Percentiles rank a stretch among this genome's conserved stretches.
Evolutionary conservation across 768 basidiomycete genomes (phyloP).

Genomic region (Saitozyma sp.): DNA sequence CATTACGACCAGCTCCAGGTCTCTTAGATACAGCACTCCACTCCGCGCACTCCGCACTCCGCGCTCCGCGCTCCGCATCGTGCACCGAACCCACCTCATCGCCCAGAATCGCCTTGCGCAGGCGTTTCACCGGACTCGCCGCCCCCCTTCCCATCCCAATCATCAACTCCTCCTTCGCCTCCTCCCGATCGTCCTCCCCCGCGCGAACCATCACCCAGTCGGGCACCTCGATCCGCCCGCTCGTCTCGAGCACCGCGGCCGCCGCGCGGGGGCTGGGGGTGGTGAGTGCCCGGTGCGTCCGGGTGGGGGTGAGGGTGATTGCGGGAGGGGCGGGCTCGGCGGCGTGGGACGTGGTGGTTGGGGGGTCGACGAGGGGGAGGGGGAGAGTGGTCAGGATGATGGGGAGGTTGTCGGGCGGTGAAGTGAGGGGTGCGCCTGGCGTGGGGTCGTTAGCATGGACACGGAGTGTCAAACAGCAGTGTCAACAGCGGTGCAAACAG

Average conservation of each 20-base stretch:
- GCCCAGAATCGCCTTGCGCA: conserved; percentile 32
- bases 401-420: conserved; percentile 66
- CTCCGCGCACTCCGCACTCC: too few relatives aligned
- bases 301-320: conserved; percentile 53
- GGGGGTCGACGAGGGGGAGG: conserved; percentile 54
- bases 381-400: conserved; percentile 77
- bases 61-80: too few relatives aligned
- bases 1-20: background rate
- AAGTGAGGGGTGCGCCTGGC: conserved; percentile 63
- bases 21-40: background rate
- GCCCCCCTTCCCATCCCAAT: conserved; percentile 1
- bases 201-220: conserved; percentile 61
- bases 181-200: conserved; percentile 62
- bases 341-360: conserved; percentile 1
- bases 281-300: conserved; percentile 14
- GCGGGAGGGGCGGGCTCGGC: conserved; percentile 53
- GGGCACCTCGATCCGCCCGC: conserved; percentile 33
- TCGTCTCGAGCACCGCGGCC: conserved; percentile 44
- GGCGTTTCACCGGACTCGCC: conserved; percentile 15
- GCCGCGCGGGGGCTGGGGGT: conserved; percentile 44
- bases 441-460: too few relatives aligned
- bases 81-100: conserved; percentile 68
- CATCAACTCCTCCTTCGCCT: conserved; percentile 15
- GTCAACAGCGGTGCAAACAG: too few relatives aligned
- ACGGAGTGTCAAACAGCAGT: too few relatives aligned